Evolutionary conservation across 306 rosid species (phyloP).

Genomic region (Lupinus albus): DNA sequence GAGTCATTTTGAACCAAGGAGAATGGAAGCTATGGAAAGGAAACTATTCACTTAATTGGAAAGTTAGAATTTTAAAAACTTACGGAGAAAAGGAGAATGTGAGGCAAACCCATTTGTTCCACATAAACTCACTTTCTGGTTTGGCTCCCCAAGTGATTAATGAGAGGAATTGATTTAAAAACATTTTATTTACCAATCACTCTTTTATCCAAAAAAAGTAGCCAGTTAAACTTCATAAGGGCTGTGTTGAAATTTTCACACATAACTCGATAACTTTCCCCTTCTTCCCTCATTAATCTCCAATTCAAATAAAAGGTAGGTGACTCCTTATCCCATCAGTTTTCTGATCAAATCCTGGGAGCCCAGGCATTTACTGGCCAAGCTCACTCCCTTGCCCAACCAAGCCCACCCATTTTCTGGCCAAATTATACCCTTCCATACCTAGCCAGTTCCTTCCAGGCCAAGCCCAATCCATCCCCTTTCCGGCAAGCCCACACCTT

Average conservation of each 20-base stretch:
- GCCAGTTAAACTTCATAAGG: neutral
- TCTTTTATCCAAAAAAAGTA: constrained; percentile 1
- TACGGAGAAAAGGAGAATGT: neutral
- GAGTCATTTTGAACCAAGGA: neutral
- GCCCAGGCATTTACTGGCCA: too few relatives aligned
- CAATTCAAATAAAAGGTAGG: constrained; percentile 3
- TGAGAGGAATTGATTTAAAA: neutral
- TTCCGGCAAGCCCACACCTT: too few relatives aligned
- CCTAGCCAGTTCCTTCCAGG: too few relatives aligned
- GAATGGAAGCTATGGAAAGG: neutral
- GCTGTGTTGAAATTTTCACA: neutral
- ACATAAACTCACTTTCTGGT: neutral
- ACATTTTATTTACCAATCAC: neutral
- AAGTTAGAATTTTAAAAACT: neutral
- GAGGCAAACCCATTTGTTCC: neutral
- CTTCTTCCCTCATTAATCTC: constrained; percentile 5
- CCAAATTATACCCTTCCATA: too few relatives aligned
- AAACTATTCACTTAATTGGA: neutral
- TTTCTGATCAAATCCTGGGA: too few relatives aligned
- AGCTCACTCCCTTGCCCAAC: too few relatives aligned
- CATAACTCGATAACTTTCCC: neutral
- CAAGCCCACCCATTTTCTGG: too few relatives aligned
- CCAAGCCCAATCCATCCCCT: too few relatives aligned
- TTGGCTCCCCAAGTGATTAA: neutral
- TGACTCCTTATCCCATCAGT: constrained; percentile 18